Conservation (phyloP, 805 yeast genomes). For the Zygotorulaspora chibaensis region DNA sequence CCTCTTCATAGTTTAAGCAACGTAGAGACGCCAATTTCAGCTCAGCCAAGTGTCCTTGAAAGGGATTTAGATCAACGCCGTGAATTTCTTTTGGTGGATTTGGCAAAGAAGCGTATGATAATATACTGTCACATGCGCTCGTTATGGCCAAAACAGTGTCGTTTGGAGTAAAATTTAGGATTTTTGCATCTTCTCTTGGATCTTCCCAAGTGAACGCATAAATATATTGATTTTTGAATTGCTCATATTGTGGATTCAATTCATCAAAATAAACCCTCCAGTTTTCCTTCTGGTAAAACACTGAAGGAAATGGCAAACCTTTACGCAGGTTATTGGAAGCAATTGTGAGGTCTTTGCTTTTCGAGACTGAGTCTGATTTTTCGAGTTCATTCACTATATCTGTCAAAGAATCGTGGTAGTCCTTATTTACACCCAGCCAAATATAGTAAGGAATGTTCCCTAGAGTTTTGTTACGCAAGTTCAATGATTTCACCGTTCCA, state of each 20-base stretch:
- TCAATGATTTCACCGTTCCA: constrained; percentile 74
- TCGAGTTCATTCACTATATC: constrained; percentile 19
- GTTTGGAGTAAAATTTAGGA: constrained; percentile 53
- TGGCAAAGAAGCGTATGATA: constrained; percentile 67
- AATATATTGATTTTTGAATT: constrained; percentile 73
- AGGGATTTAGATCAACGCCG: constrained; percentile 81
- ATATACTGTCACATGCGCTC: constrained; percentile 80
- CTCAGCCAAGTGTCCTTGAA: constrained; percentile 76
- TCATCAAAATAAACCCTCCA: constrained; percentile 83
- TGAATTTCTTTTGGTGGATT: constrained; percentile 73
- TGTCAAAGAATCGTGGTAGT: constrained; percentile 43
- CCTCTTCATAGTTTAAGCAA: constrained; percentile 49
- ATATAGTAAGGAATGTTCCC: constrained; percentile 80
- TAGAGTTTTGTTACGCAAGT: constrained; percentile 56
- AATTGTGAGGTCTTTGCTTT: constrained; percentile 72
- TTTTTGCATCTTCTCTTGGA: constrained; percentile 72
- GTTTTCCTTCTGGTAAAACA: constrained; percentile 70
- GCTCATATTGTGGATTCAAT: constrained; percentile 58
- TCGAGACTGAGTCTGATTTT: neutral
- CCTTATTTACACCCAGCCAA: constrained; percentile 74
- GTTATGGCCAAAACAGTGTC: constrained; percentile 81
- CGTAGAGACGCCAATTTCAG: constrained; percentile 70
- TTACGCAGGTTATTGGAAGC: constrained; percentile 57
- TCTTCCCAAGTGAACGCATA: constrained; percentile 92
- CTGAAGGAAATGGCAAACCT: constrained; percentile 72